phyloP scores from a whole-genome alignment of 1,139 yeast genomes.

The Candida labiduridarum region DNA sequence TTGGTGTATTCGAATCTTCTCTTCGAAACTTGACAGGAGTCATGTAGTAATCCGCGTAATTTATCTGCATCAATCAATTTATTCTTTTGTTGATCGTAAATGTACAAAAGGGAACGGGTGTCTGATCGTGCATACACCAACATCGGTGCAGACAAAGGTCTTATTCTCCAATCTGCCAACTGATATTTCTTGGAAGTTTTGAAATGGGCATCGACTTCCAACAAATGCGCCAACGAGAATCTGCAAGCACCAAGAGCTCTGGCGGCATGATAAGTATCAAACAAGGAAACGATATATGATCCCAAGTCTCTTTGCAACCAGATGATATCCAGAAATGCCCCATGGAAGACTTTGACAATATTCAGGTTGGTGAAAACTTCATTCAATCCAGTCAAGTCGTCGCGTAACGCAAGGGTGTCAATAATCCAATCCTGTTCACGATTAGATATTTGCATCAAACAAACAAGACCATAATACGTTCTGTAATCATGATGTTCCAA shows the following conservation, averaged over 20 bases:
- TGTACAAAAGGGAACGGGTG: constrained; percentile 85
- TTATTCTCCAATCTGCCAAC: constrained; percentile 92
- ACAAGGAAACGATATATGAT: constrained; percentile 81
- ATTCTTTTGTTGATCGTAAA: constrained; percentile 75
- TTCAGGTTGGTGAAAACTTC: constrained; percentile 77
- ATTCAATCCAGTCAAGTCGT: constrained; percentile 69
- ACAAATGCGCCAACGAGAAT: constrained; percentile 79
- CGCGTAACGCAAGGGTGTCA: constrained; percentile 75
- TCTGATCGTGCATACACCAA: constrained; percentile 89
- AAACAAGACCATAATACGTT: constrained; percentile 86
- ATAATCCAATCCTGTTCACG: constrained; percentile 81
- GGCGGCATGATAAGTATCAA: constrained; percentile 93
- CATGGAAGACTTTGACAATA: constrained; percentile 88
- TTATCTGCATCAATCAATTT: constrained; percentile 49
- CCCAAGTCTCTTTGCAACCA: constrained; percentile 98
- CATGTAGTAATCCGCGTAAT: constrained; percentile 58
- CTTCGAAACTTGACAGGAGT: constrained; percentile 79
- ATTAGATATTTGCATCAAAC: constrained; percentile 90
- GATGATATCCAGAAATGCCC: constrained; percentile 94
- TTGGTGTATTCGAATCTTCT: constrained; percentile 78
- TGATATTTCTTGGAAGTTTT: constrained; percentile 94
- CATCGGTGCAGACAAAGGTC: constrained; percentile 84
- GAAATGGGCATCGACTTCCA: constrained; percentile 80
- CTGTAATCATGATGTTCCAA: constrained; percentile 95
- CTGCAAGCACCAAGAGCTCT: constrained; percentile 75